These are phyloP conservation scores for Trypanosoma grayi DNA, from an alignment of 208 protist species.

Conservation along the genomic window DNA sequence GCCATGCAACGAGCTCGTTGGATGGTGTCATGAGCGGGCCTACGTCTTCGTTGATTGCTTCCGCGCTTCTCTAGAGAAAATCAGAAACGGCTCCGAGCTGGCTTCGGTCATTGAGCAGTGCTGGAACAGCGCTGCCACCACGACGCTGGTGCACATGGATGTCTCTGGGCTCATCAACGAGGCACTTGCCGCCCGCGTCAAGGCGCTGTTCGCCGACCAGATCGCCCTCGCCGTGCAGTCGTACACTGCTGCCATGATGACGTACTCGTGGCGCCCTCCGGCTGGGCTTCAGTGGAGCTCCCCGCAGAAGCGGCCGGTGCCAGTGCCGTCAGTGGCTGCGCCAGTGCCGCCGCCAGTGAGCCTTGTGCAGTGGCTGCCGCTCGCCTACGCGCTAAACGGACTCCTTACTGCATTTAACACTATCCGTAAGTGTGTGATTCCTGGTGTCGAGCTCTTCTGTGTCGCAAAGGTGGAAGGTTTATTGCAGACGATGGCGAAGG, in stretches of 20 bases:
- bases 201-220: conserved; percentile 53
- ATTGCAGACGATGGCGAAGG: conserved; percentile 44
- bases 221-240: conserved; percentile 46
- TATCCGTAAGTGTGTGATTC: conserved; percentile 66
- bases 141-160: conserved; percentile 52
- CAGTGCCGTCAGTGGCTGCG: conserved; percentile 3
- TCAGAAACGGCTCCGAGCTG: conserved; percentile 78
- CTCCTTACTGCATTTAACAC: conserved; percentile 69
- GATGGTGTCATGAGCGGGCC: conserved; percentile 60
- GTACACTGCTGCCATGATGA: conserved; percentile 63
- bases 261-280: conserved; percentile 44
- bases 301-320: neutral
- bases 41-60: conserved; percentile 42
- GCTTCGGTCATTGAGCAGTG: conserved; percentile 75
- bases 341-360: conserved; percentile 21
- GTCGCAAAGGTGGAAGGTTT: conserved; percentile 44
- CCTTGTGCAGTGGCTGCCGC: conserved; percentile 69
- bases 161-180: conserved; percentile 43
- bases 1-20: conserved; percentile 26
- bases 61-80: conserved; percentile 31
- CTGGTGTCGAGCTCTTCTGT: conserved; percentile 49
- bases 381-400: conserved; percentile 85
- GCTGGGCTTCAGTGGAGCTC: conserved; percentile 12
- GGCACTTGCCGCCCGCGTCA: conserved; percentile 44
- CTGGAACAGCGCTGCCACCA: conserved; percentile 31